Evolutionary conservation across 805 yeast genomes (phyloP).

Genomic region (Metschnikowia reukaufii): DNA sequence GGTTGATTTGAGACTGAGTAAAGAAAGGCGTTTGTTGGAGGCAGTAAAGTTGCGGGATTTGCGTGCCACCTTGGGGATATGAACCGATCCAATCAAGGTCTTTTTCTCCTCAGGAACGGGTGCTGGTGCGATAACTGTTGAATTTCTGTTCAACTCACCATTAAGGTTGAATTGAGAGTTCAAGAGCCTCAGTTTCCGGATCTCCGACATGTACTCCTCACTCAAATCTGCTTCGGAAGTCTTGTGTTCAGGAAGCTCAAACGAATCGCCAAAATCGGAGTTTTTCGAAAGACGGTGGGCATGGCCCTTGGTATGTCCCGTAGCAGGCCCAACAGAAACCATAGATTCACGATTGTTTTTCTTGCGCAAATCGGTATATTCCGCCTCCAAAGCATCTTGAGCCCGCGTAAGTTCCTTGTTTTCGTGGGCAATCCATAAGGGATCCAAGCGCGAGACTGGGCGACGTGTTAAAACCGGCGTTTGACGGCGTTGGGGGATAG

Average conservation of each 20-base stretch:
- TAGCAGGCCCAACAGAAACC: slow-evolving; percentile 35
- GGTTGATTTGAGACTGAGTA: slow-evolving; percentile 70
- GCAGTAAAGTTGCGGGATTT: slow-evolving; percentile 61
- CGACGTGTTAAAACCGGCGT: slow-evolving; percentile 48
- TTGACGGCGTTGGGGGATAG: slow-evolving; percentile 31
- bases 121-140: too few species aligned
- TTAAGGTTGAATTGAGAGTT: slow-evolving; percentile 41
- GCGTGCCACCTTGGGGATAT: slow-evolving; percentile 70
- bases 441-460: slow-evolving; percentile 58
- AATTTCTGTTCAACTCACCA: slow-evolving; percentile 8
- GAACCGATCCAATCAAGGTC: slow-evolving; percentile 57
- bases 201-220: slow-evolving; percentile 46
- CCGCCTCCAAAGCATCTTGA: slow-evolving; percentile 42
- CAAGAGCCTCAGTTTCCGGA: slow-evolving; percentile 44
- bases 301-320: slow-evolving; percentile 18
- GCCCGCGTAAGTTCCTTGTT: slow-evolving; percentile 46
- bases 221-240: slow-evolving; percentile 37
- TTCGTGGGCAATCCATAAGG: slow-evolving; percentile 53
- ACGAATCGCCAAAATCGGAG: slow-evolving; percentile 19
- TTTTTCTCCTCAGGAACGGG: slow-evolving; percentile 27
- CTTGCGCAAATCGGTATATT: slow-evolving; percentile 25
- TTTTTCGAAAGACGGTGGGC: slow-evolving; percentile 21
- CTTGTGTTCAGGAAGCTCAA: slow-evolving; percentile 39
- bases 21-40: slow-evolving; percentile 66
- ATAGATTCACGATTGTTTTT: slow-evolving; percentile 32